These are phyloP conservation scores for Protea cynaroides DNA, from an alignment of 164 flowering plant species.

Conservation along the genomic window DNA sequence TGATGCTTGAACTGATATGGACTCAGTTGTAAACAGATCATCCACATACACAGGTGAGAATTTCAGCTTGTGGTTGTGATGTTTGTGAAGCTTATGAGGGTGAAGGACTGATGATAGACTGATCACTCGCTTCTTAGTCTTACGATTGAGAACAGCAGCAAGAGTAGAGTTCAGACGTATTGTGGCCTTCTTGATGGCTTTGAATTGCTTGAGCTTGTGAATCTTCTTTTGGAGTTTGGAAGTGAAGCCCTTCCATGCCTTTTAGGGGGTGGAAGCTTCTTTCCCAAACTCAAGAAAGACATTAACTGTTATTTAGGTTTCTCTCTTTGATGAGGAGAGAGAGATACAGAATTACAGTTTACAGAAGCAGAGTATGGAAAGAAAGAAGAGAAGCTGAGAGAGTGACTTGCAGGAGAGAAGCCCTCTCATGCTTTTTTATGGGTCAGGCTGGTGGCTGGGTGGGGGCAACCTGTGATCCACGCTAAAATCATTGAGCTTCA, in stretches of 20 bases:
- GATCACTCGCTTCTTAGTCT: background rate
- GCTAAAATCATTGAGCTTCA: too few relatives aligned
- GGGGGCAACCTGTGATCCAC: background rate
- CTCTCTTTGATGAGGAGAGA: background rate
- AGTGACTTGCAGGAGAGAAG: background rate
- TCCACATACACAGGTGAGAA: conserved; percentile 37
- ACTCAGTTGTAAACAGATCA: conserved; percentile 34
- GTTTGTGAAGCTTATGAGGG: background rate
- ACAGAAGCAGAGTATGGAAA: background rate
- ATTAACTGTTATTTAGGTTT: conserved; percentile 9
- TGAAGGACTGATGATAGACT: background rate
- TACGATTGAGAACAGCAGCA: conserved; percentile 4
- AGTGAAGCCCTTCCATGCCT: conserved; percentile 55
- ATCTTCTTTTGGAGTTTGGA: conserved; percentile 35
- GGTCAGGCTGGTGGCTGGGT: background rate
- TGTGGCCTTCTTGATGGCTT: conserved; percentile 21
- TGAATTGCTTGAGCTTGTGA: conserved; percentile 29
- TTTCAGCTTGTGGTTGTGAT: conserved; percentile 14
- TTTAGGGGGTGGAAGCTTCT: conserved; percentile 42
- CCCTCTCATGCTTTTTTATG: background rate
- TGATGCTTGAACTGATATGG: background rate
- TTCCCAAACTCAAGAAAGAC: conserved; percentile 33
- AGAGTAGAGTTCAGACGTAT: conserved; percentile 7
- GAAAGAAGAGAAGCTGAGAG: background rate
- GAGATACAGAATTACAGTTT: background rate